Evolutionary conservation across 768 basidiomycete species (phyloP), one percentile per base, ranked within the genome.

Genomic region (Infundibulicybe gibba): DNA sequence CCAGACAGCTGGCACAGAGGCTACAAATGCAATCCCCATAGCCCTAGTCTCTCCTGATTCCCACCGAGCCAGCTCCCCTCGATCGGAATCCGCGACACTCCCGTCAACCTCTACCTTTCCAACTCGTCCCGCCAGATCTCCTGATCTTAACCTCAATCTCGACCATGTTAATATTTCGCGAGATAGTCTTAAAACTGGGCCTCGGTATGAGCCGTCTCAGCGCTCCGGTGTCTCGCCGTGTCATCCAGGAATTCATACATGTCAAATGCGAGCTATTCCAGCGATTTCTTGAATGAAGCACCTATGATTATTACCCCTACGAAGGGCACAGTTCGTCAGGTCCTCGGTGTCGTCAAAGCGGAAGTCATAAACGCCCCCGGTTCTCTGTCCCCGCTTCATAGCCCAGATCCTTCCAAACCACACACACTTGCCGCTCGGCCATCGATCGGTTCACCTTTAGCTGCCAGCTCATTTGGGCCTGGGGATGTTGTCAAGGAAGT

Each of bases 11-110:
- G 76, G 80, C 38, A 85, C 88, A 12, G 84, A 87, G 59, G 79
- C 80, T 37, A 87, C 90, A 17, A 92, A 92, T 54, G 89, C 90
- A 53, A 92, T 92, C 48, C 89, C 89, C 50, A 91, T 92, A 49
- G 89, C 89, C 11, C 73, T 91, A 37, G 84, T 91, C 32, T 67
- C 84, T 17, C 79, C 85, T 14, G 79, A 79, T 16, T 73, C 76
- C 41, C 62, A 51, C 31, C 69, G 64, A 35, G 45, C 65, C 34
- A 61, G 62, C 8, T 52, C 61, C 9, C 51, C 65, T 42, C 52
- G 51, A 17, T 62, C 65, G 6, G 62, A 63, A 14, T 48, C 60
- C 17, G 56, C 62, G 44, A 54, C 56, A n/a, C 48, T 59, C 13
- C 57, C 59, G 17, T 63, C 69, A 32, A 61, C 61, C 9, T 74